A percentile compares a stretch with the other conserved stretches of the same genome.
Conservation (phyloP, 1,139 yeast genomes). For the Taphrina populina region DNA sequence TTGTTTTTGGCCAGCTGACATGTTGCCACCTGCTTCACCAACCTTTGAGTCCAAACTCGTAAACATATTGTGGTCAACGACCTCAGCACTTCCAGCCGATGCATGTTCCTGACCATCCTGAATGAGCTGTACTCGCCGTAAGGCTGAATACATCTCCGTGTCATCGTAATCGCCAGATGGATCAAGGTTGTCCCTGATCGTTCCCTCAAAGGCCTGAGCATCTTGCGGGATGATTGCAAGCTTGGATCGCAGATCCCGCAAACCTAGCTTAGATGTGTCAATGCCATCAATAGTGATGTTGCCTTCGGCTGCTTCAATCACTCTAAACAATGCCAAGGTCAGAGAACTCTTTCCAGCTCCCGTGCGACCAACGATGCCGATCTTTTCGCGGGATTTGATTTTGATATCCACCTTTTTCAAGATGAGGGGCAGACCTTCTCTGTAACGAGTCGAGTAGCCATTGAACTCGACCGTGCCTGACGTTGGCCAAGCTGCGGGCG, state of each 20-base stretch:
- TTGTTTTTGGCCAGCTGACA: constrained; percentile 96
- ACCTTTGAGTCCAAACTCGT: constrained; percentile 66
- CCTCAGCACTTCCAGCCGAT: constrained; percentile 41
- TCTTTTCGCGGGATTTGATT: constrained; percentile 61
- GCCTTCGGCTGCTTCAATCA: constrained; percentile 65
- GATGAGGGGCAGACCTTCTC: constrained; percentile 57
- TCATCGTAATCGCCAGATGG: constrained; percentile 71
- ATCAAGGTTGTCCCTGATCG: constrained; percentile 82
- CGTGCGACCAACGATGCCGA: constrained; percentile 79
- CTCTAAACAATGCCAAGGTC: constrained; percentile 68
- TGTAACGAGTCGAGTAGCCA: constrained; percentile 64
- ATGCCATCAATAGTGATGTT: constrained; percentile 70
- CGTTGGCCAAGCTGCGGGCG: constrained; percentile 61
- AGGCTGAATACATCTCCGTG: constrained; percentile 71
- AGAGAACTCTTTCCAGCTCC: constrained; percentile 83
- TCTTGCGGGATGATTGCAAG: constrained; percentile 95
- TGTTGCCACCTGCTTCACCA: constrained; percentile 83
- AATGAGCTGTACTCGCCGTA: constrained; percentile 76
- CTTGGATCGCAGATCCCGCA: constrained; percentile 77
- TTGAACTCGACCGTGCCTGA: constrained; percentile 58
- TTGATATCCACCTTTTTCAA: constrained; percentile 55
- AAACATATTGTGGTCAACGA: constrained; percentile 67
- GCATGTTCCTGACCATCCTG: constrained; percentile 39
- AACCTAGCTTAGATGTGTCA: constrained; percentile 69
- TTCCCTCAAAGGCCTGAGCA: constrained; percentile 92